Conservation (phyloP, 305 asterid species). For the Rubia balearica region DNA sequence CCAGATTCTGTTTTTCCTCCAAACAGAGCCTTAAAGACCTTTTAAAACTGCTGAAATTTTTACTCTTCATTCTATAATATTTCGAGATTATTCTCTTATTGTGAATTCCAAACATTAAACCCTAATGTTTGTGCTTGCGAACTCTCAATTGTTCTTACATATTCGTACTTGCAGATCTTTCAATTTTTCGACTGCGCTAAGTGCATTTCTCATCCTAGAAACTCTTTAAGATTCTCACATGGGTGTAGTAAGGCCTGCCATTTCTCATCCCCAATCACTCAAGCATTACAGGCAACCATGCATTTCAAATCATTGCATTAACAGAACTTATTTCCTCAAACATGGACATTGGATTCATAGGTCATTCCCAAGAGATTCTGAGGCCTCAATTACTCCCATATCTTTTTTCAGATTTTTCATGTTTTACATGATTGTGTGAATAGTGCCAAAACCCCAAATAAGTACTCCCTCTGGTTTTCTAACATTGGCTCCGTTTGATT, state of each 20-base stretch:
- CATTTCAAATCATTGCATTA: background rate
- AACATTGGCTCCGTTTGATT: too few species aligned
- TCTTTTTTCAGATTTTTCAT: background rate
- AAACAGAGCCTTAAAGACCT: too few species aligned
- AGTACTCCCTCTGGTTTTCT: too few species aligned
- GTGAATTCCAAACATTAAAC: too few species aligned
- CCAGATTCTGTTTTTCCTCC: too few species aligned
- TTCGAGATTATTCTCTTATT: too few species aligned
- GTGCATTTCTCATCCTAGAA: background rate
- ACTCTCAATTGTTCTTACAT: too few species aligned
- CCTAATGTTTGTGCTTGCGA: too few species aligned
- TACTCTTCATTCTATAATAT: too few species aligned
- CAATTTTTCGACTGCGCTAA: too few species aligned
- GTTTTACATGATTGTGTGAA: background rate
- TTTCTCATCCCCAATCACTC: constrained; percentile 6
- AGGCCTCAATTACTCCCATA: constrained; percentile 8
- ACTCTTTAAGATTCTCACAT: constrained; percentile 5
- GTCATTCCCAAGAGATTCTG: constrained; percentile 29
- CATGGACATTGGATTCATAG: constrained; percentile 14
- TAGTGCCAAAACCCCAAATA: background rate
- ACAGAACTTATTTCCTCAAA: background rate
- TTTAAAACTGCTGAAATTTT: too few species aligned
- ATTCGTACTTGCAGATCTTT: too few species aligned
- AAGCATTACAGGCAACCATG: background rate
- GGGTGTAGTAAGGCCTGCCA: constrained; percentile 14